Percentiles rank a stretch among this genome's conserved stretches.
Evolutionary conservation across 495 filamentous ascomycete species (phyloP).

Genomic region (Hyaloscypha variabilis): DNA sequence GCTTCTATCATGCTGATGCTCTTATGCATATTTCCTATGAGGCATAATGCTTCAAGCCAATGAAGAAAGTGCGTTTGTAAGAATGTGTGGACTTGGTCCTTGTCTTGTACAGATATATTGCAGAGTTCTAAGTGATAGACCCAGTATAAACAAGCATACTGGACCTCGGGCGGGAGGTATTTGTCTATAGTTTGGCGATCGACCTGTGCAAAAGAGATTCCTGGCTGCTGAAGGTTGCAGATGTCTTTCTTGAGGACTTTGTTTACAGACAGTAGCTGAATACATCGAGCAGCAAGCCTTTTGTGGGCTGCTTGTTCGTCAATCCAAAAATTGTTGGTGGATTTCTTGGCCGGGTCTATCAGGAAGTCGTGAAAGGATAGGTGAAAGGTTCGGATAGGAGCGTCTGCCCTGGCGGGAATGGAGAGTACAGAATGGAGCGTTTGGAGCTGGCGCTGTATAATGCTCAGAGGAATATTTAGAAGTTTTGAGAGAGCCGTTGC

Average conservation of each 20-base stretch:
- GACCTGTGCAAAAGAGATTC: constrained; percentile 27
- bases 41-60: constrained; percentile 46
- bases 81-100: constrained; percentile 36
- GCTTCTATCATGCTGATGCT: constrained; percentile 29
- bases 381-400: constrained; percentile 38
- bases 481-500: background rate
- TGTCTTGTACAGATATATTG: constrained; percentile 25
- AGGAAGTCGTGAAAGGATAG: constrained; percentile 56
- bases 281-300: constrained; percentile 36
- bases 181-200: constrained; percentile 11
- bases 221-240: constrained; percentile 38
- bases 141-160: constrained; percentile 41
- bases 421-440: constrained; percentile 28
- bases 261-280: constrained; percentile 35
- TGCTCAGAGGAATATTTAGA: background rate
- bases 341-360: constrained; percentile 36
- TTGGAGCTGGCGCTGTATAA: constrained; percentile 15
- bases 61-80: constrained; percentile 45
- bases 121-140: constrained; percentile 44
- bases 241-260: constrained; percentile 42
- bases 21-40: constrained; percentile 38
- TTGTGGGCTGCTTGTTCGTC: constrained; percentile 40
- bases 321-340: constrained; percentile 40
- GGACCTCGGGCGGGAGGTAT: constrained; percentile 32
- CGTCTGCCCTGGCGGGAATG: constrained; percentile 18